Evolutionary conservation across 345 rosid species (phyloP).

Genomic region (Durio zibethinus): DNA sequence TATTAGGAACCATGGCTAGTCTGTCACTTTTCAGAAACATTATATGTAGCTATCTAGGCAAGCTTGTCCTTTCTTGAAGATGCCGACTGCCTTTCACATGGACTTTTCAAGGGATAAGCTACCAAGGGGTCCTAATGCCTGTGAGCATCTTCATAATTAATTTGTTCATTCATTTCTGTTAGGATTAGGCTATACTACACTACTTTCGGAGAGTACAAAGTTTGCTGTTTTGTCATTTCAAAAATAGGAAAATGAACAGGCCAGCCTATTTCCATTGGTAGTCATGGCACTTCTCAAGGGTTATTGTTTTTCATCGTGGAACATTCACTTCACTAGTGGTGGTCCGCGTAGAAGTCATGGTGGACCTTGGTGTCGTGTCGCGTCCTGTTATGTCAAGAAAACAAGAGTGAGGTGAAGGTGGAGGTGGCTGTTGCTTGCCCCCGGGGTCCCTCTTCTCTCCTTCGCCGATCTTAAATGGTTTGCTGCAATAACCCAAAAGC

Average conservation of each 20-base stretch:
- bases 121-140: constrained; percentile 1
- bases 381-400: constrained; percentile 18
- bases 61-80: not conserved
- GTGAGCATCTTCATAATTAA: not conserved
- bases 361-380: constrained; percentile 19
- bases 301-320: constrained; percentile 5
- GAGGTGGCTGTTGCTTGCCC: constrained; percentile 14
- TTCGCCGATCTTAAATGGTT: not conserved
- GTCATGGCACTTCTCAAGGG: constrained; percentile 8
- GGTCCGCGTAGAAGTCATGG: constrained; percentile 12
- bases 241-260: not conserved
- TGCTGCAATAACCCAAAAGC: constrained; percentile 19
- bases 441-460: not conserved
- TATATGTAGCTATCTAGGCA: not conserved
- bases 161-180: not conserved
- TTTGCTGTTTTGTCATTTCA: not conserved
- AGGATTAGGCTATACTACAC: not conserved
- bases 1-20: not conserved
- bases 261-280: not conserved
- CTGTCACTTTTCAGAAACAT: not conserved
- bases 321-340: constrained; percentile 15
- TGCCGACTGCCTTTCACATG: constrained; percentile 4
- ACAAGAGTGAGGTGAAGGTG: not conserved
- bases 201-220: not conserved
- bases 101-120: constrained; percentile 9